Evolutionary conservation across 2,329 filamentous ascomycete species (phyloP).

Genomic region (Beauveria varroae): DNA sequence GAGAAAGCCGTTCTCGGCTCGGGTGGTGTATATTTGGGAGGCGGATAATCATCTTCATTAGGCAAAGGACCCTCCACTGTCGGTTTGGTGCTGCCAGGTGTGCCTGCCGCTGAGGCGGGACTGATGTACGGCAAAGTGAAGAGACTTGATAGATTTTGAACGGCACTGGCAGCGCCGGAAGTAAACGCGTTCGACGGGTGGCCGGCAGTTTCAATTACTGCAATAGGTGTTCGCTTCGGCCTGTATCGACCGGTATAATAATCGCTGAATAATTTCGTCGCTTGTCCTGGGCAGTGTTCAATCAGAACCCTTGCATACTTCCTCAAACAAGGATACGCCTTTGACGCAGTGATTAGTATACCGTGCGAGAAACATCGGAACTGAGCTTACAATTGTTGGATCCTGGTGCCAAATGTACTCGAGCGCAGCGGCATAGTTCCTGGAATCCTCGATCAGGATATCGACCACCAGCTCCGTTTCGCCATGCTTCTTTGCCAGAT

Average conservation of each 20-base stretch:
- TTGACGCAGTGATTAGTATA: neutral
- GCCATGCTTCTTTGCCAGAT: constrained; percentile 86
- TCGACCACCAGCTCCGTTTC: constrained; percentile 93
- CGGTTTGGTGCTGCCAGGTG: constrained; percentile 44
- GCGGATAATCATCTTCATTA: constrained; percentile 37
- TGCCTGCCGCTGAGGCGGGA: constrained; percentile 38
- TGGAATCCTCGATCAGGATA: constrained; percentile 91
- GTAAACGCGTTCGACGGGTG: constrained; percentile 38
- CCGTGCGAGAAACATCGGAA: neutral
- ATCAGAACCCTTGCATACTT: constrained; percentile 91
- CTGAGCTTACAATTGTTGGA: constrained; percentile 57
- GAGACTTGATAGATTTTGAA: constrained; percentile 78
- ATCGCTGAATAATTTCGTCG: constrained; percentile 83
- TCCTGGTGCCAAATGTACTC: constrained; percentile 88
- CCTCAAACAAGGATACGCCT: constrained; percentile 85
- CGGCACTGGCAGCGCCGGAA: constrained; percentile 61
- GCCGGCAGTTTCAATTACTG: constrained; percentile 27
- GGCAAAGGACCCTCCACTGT: constrained; percentile 42
- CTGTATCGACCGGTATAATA: constrained; percentile 86
- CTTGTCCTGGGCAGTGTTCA: constrained; percentile 73
- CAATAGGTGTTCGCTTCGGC: constrained; percentile 55
- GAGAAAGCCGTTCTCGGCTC: constrained; percentile 88
- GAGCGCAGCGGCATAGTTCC: constrained; percentile 79
- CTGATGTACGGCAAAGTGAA: constrained; percentile 84
- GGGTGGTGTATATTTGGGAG: constrained; percentile 64